Conservation (phyloP, 2,329 filamentous ascomycete species). For the Anisogramma anomala region DNA sequence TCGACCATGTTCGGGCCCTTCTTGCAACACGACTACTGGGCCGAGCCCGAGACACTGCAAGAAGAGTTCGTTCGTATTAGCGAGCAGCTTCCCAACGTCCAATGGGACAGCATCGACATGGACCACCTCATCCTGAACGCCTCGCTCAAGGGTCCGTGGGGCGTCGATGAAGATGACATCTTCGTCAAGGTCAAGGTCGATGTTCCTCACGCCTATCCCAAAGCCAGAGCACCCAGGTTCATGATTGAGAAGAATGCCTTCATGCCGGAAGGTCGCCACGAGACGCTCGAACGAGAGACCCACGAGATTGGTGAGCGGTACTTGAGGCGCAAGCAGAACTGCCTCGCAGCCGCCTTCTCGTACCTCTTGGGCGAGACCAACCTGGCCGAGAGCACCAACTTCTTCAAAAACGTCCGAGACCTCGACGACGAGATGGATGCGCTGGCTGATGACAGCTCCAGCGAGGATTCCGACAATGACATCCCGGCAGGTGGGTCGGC, state of each 20-base stretch:
- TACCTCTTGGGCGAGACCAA: constrained; percentile 54
- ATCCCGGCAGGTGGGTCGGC: constrained; percentile 41
- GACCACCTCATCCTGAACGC: constrained; percentile 46
- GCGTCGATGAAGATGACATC: constrained; percentile 41
- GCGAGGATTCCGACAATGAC: constrained; percentile 61
- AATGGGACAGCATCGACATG: constrained; percentile 54
- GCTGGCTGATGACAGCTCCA: constrained; percentile 66
- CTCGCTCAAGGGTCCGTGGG: constrained; percentile 56
- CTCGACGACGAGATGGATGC: constrained; percentile 45
- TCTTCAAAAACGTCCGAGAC: constrained; percentile 54
- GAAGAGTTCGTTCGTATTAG: constrained; percentile 54
- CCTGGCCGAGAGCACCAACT: constrained; percentile 46
- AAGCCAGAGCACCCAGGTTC: constrained; percentile 45
- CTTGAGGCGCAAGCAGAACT: constrained; percentile 46
- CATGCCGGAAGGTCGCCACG: constrained; percentile 45
- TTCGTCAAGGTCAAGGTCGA: constrained; percentile 51
- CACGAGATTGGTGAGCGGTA: constrained; percentile 45
- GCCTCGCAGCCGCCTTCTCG: constrained; percentile 48
- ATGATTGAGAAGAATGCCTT: constrained; percentile 50
- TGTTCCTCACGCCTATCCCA: constrained; percentile 49
- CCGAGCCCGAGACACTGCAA: constrained; percentile 49
- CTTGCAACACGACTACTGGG: constrained; percentile 46
- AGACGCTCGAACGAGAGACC: constrained; percentile 42
- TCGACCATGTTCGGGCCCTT: constrained; percentile 39
- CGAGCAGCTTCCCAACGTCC: constrained; percentile 50